Base-by-base conservation (phyloP, 2,329 filamentous ascomycete genomes). In the Septoria petroselini region DNA sequence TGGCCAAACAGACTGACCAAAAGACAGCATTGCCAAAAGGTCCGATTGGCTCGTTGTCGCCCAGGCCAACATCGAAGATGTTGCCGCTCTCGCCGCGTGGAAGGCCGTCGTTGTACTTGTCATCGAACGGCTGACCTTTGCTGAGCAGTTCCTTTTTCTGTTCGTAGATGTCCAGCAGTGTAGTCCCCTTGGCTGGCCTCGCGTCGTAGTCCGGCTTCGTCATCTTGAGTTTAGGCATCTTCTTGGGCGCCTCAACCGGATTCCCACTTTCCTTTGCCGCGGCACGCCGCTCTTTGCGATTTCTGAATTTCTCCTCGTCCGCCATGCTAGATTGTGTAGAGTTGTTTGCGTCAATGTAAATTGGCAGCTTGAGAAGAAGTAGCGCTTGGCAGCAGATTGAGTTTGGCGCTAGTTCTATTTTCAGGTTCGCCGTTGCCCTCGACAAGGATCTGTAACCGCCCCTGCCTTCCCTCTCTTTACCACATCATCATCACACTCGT, bases 91-190 rank as follows among this genome's bases (percentile, higher is more conserved):
- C 63, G 31, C 64, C 62, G 18, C 61, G 60, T 17, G 59, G 58
- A 1, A 58, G 43, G 8, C 63, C 65, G 44, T 68, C 63, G 7
- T 55, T 52, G 34, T 68, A 57, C 12, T 65, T 60, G 73, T 67
- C 76, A 68, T 46, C 73, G 70, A 66, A 83, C 73, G 58, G 85
- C 70, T 65, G 81, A 66, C 57, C 66, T 54, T 69, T 63, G 43
- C 69, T 61, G 12, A 77, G 65, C 27, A 73, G 66, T 17, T 62
- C 61, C 53, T 73, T 72, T 42, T 79, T 77, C 57, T 88, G 78
- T 45, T 84, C 76, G 52, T 87, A 87, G 23, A 91, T 66, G 49
- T 91, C 76, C 51, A 90, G 75, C n/a, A 93, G 75, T 0, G 87
- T 91, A 67, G 84, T 78, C 35, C 81, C 76, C 60, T 73, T 73